Percentiles rank a stretch among this genome's conserved stretches.
Conservation (phyloP, 1,284 basidiomycete species). For the Baeospora myosura region DNA sequence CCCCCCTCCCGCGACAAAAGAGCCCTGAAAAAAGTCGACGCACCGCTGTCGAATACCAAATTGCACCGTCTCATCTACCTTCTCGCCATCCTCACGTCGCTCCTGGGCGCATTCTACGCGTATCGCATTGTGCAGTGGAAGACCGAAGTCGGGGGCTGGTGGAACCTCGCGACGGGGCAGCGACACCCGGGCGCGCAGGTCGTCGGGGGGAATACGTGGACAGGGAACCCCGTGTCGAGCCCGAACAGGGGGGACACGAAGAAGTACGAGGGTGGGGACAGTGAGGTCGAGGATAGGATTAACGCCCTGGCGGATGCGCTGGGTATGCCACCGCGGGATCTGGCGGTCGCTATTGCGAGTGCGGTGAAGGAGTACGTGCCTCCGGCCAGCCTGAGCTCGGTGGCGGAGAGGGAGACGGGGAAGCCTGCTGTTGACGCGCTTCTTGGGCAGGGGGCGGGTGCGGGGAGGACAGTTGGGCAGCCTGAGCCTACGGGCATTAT, state of each 20-base stretch:
- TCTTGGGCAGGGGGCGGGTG: conserved; percentile 24
- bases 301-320: conserved; percentile 51
- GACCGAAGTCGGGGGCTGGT: conserved; percentile 49
- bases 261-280: conserved; percentile 7
- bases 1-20: no score
- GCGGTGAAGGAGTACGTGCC: conserved; percentile 52
- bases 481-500: conserved; percentile 20
- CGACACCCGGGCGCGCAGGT: conserved; percentile 16
- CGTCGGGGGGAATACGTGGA: conserved; percentile 5
- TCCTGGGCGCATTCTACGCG: conserved; percentile 42
- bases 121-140: conserved; percentile 47
- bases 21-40: conserved; percentile 22
- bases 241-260: not conserved
- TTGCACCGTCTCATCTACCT: conserved; percentile 42
- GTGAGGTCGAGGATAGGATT: conserved; percentile 44
- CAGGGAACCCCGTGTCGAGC: not conserved
- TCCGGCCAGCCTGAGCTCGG: conserved; percentile 46
- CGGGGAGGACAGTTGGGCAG: conserved; percentile 10
- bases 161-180: conserved; percentile 43
- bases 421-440: conserved; percentile 29
- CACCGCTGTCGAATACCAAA: conserved; percentile 29
- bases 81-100: conserved; percentile 33
- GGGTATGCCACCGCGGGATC: conserved; percentile 50
- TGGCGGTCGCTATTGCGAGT: conserved; percentile 54
- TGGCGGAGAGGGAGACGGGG: conserved; percentile 39